Conservation (phyloP, 164 flowering plant species). For the Tetracentron sinense region DNA sequence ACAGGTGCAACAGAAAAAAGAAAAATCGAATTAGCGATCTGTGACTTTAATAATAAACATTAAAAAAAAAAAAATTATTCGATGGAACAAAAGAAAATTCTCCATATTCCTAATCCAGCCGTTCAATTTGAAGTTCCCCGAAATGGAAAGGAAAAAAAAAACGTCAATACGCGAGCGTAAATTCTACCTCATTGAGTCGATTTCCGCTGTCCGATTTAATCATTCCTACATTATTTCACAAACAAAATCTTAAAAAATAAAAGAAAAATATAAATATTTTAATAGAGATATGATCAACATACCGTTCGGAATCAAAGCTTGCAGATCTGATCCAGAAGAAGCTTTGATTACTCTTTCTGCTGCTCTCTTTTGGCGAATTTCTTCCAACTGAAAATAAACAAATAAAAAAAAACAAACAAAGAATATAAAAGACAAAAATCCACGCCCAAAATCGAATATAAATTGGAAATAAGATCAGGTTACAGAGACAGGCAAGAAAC, state of each 20-base stretch:
- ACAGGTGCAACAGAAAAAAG: background rate
- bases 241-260: background rate
- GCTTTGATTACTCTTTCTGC: constrained; percentile 69
- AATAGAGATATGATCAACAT: background rate
- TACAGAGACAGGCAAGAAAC: background rate
- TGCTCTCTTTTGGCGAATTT: constrained; percentile 86
- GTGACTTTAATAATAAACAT: background rate
- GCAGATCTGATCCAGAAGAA: constrained; percentile 71
- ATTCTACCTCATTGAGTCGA: constrained; percentile 63
- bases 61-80: background rate
- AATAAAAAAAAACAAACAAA: background rate
- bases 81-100: background rate
- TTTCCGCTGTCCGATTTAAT: constrained; percentile 58
- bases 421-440: background rate
- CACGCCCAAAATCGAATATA: background rate
- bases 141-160: background rate
- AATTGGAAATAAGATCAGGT: background rate
- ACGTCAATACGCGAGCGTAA: background rate
- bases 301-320: constrained; percentile 40
- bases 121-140: too few species aligned
- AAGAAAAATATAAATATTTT: background rate
- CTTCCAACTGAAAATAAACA: constrained; percentile 58
- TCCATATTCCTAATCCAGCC: background rate
- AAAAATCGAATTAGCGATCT: too few species aligned
- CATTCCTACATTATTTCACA: constrained; percentile 27